Conservation (phyloP, 345 rosid species). For the Eucalyptus pauciflora region DNA sequence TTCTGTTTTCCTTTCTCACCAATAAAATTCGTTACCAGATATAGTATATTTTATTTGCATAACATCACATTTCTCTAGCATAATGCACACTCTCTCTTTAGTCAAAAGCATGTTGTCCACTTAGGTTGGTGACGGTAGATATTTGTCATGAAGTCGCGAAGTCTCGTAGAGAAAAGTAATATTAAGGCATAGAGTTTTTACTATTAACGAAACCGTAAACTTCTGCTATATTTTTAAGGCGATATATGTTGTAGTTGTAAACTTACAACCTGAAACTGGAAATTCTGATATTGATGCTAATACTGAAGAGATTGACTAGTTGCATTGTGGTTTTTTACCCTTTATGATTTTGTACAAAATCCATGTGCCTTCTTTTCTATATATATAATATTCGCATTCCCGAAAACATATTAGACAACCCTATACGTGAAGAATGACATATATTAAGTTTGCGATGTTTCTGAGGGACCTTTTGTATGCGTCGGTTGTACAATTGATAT, state of each 20-base stretch:
- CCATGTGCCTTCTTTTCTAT: no score
- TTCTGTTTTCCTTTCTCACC: no score
- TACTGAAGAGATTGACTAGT: neutral
- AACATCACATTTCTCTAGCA: neutral
- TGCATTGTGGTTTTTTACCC: rapidly evolving
- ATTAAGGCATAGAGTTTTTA: neutral
- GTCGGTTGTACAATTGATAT: neutral
- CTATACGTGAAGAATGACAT: neutral
- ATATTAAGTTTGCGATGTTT: neutral
- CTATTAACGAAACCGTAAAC: neutral
- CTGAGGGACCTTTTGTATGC: neutral
- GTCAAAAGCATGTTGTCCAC: neutral
- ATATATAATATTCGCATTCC: no score
- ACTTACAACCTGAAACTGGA: neutral
- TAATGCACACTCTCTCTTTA: no score
- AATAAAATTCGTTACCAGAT: neutral
- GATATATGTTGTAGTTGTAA: no score
- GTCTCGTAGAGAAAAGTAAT: no score
- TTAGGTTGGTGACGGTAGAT: no score
- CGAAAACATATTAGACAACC: neutral
- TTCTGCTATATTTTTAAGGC: neutral
- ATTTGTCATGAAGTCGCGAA: no score
- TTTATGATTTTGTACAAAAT: rapidly evolving
- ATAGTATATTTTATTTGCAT: no score
- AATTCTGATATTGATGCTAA: neutral